Conservation (phyloP, 1,139 yeast species). For the Taphrina pruni region DNA sequence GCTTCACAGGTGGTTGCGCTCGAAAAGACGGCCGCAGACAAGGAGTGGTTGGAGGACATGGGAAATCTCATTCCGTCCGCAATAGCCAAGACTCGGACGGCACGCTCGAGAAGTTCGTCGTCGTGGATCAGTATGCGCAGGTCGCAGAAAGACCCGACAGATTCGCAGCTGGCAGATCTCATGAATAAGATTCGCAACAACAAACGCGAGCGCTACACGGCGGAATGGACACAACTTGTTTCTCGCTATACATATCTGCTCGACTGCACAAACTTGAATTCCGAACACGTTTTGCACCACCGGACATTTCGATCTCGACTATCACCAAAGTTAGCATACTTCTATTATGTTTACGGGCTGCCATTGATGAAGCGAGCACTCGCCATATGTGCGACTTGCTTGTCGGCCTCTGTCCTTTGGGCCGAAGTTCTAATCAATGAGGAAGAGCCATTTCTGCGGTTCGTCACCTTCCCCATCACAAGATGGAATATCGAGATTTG, state of each 20-base stretch:
- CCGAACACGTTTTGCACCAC: slow-evolving; percentile 48
- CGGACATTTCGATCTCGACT: slow-evolving; percentile 51
- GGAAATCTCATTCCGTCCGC: slow-evolving; percentile 47
- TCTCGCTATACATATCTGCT: slow-evolving; percentile 48
- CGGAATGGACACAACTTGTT: slow-evolving; percentile 54
- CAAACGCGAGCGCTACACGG: slow-evolving; percentile 39
- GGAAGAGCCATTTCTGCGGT: slow-evolving; percentile 27
- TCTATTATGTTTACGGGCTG: slow-evolving; percentile 55
- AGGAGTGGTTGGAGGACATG: slow-evolving; percentile 54
- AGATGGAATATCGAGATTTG: slow-evolving; percentile 56
- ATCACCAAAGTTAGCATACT: slow-evolving; percentile 55
- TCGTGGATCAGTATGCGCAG: slow-evolving; percentile 18
- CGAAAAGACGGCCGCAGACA: slow-evolving; percentile 52
- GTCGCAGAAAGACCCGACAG: slow-evolving; percentile 6
- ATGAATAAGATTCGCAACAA: slow-evolving; percentile 20
- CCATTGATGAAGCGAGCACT: slow-evolving; percentile 58
- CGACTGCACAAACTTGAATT: slow-evolving; percentile 53
- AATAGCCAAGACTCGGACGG: slow-evolving; percentile 13
- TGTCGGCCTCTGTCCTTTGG: slow-evolving; percentile 66
- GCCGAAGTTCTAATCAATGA: slow-evolving; percentile 66
- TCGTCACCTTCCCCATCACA: slow-evolving; percentile 19
- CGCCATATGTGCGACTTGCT: slow-evolving; percentile 54
- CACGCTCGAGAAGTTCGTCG: not conserved
- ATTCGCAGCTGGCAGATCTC: slow-evolving; percentile 12
- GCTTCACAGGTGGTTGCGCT: slow-evolving; percentile 66